Percentiles rank a stretch among this genome's conserved stretches.
These are phyloP conservation scores for Chenopodium formosanum DNA, from an alignment of 148 eudicot genomes.

Conservation along the genomic window DNA sequence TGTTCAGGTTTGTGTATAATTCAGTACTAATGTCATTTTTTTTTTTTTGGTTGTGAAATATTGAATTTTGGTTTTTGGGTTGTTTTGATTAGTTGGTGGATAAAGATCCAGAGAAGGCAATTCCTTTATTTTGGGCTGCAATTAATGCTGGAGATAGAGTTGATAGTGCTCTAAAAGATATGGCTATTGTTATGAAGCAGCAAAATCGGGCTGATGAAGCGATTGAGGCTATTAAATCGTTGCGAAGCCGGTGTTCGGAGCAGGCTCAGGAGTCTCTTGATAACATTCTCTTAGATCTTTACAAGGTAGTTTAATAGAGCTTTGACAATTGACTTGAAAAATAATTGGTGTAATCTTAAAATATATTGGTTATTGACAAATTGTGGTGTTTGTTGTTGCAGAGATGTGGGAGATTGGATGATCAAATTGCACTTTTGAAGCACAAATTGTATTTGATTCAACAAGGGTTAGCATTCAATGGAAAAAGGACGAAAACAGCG, in stretches of 20 bases:
- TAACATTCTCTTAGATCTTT: slow-evolving; percentile 88
- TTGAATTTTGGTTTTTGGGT: slow-evolving; percentile 12
- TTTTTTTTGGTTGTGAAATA: too few species aligned
- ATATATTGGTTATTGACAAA: not conserved
- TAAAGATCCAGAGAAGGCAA: slow-evolving; percentile 96
- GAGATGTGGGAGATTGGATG: slow-evolving; percentile 99
- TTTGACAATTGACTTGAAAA: not conserved
- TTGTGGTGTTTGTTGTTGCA: slow-evolving; percentile 23
- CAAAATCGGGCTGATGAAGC: slow-evolving; percentile 95
- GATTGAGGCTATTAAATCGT: slow-evolving; percentile 85
- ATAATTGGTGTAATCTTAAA: not conserved
- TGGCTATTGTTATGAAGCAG: slow-evolving; percentile 99
- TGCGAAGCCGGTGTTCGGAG: slow-evolving; percentile 78
- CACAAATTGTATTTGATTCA: slow-evolving; percentile 84
- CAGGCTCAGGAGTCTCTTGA: slow-evolving; percentile 98
- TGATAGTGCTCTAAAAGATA: slow-evolving; percentile 93
- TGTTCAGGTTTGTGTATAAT: slow-evolving; percentile 58
- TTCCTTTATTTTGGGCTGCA: slow-evolving; percentile 96
- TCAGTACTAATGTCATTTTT: not conserved
- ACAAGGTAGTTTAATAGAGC: slow-evolving; percentile 48
- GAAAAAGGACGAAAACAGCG: slow-evolving; percentile 89
- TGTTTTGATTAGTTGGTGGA: slow-evolving; percentile 66
- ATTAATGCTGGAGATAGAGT: slow-evolving; percentile 97
- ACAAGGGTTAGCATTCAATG: slow-evolving; percentile 94
- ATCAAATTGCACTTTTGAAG: slow-evolving; percentile 70